Evolutionary conservation across 2,329 filamentous ascomycete species (phyloP), one percentile per base, ranked within the genome.

Genomic region (Trichoderma sp.): DNA sequence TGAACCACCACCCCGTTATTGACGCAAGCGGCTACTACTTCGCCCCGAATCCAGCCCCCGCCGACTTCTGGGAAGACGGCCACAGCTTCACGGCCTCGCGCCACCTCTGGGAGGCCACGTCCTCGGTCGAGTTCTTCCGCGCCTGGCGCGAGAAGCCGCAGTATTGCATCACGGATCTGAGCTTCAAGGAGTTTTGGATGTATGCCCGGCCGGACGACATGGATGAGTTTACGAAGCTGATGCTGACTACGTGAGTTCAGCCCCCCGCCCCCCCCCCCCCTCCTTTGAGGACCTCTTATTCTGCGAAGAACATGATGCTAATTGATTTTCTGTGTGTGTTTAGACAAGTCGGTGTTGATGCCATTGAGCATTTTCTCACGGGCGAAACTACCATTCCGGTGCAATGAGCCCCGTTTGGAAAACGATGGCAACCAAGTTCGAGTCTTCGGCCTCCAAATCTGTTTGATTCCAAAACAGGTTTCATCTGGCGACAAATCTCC

Each of bases 61-160:
- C 63, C 47, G 67, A 70, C 0, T 39, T 68, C 14, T 70, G 65
- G 65, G 54, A 52, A 7, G 55, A 60, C 15, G 62, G 56, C 21
- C 61, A 64, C 9, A 65, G 55, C 54, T 78, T 76, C 64, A 82
- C 76, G 3, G 74, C 79, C 19, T 81, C 79, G 6, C 72, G 72
- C 7, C 74, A 80, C 63, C 75, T 82, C 19, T 82, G 80, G 80
- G 74, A 79, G 17, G 79, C 80, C 1, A 66, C 69, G 34, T 75
- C 74, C 5, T 78, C 79, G 1, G 71, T 78, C 21, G 74, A 78
- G 2, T 82, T 82, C 67, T 81, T 74, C 69, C 74, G 72, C 2
- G 76, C 79, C 2, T 82, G 80, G 80, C 75, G 77, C n/a, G 75
- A 77, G 41, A 78, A 78, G 72, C 77, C 78, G 9, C 73, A 78